phyloP scores from a whole-genome alignment of 441 rosid genomes.

The Populus tomentosa region DNA sequence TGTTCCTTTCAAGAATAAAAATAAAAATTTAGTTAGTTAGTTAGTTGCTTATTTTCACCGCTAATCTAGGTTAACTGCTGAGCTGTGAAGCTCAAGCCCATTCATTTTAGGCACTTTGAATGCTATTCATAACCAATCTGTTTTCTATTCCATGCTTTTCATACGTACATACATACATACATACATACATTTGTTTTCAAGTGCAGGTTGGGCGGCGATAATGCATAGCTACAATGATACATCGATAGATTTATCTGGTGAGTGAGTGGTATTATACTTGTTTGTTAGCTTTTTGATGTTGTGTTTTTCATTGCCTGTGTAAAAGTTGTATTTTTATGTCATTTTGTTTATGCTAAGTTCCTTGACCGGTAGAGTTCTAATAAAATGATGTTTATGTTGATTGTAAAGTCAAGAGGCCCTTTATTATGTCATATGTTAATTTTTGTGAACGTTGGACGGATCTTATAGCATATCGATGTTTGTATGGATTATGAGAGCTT shows the following conservation, averaged over 20 bases:
- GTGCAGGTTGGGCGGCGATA: conserved; percentile 57
- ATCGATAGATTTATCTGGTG: conserved; percentile 56
- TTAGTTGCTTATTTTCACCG: neutral
- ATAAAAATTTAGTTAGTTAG: neutral
- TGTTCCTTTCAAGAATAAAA: neutral
- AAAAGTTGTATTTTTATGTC: neutral
- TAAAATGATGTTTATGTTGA: neutral
- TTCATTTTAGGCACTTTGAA: neutral
- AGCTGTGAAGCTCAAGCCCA: neutral
- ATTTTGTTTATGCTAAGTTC: neutral
- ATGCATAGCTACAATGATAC: conserved; percentile 38
- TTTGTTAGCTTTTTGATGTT: neutral
- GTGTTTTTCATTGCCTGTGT: neutral
- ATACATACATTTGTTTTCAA: conserved; percentile 9
- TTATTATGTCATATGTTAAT: no score
- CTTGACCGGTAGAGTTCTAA: neutral
- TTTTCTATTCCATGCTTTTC: no score
- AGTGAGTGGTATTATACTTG: conserved; percentile 14
- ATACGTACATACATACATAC: neutral
- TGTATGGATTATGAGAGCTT: neutral
- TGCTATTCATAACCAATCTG: neutral
- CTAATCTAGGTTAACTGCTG: neutral
- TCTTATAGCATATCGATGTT: neutral
- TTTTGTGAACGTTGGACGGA: neutral
- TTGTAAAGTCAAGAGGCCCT: neutral